Evolutionary conservation across 495 filamentous ascomycete genomes (phyloP).

Genomic region (Elasticomyces elasticus): DNA sequence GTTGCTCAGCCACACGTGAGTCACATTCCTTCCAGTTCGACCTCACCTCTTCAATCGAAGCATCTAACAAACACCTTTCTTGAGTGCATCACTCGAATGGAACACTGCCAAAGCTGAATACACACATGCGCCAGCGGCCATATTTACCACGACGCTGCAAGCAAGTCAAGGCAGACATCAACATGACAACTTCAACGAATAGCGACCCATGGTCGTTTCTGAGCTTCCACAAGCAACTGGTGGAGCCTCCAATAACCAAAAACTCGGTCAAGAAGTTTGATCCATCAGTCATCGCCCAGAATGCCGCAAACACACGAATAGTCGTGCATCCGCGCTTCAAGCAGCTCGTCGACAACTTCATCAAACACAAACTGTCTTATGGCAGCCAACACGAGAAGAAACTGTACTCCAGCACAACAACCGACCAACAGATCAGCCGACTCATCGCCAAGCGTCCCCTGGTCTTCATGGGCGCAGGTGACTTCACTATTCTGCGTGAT

Average conservation of each 20-base stretch:
- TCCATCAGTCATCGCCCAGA: not conserved
- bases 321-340: slow-evolving; percentile 13
- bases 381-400: slow-evolving; percentile 13
- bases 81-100: too few relatives aligned
- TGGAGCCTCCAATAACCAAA: slow-evolving; percentile 1
- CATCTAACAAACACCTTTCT: too few relatives aligned
- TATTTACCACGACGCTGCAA: too few relatives aligned
- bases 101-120: too few relatives aligned
- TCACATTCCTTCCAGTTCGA: too few relatives aligned
- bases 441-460: slow-evolving; percentile 17
- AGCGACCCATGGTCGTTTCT: slow-evolving; percentile 4
- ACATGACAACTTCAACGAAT: not conserved
- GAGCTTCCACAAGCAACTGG: not conserved
- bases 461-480: slow-evolving; percentile 13
- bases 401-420: slow-evolving; percentile 10
- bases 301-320: slow-evolving; percentile 12
- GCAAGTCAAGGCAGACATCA: too few relatives aligned
- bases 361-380: slow-evolving; percentile 7
- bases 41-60: too few relatives aligned
- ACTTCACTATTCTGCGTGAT: slow-evolving; percentile 17
- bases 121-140: too few relatives aligned
- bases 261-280: slow-evolving; percentile 14
- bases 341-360: slow-evolving; percentile 5
- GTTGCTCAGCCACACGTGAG: too few relatives aligned
- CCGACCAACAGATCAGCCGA: not conserved